These are phyloP conservation scores for Agrocybe pediades DNA, from an alignment of 768 basidiomycete genomes.

Conservation along the genomic window DNA sequence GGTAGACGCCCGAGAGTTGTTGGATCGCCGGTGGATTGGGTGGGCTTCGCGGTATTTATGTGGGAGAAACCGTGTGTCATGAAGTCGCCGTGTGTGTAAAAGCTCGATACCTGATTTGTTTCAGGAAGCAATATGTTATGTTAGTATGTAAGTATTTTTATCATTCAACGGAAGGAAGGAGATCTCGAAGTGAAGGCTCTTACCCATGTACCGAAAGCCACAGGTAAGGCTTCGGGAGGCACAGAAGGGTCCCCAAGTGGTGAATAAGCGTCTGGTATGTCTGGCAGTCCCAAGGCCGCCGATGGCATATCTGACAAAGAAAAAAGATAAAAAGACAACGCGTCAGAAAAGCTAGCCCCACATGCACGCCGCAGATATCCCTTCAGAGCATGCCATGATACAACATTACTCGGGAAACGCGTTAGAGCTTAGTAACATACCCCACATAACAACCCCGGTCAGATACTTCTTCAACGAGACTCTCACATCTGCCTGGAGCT, in stretches of 20 bases:
- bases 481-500: slow-evolving; percentile 18
- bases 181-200: too few species aligned
- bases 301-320: slow-evolving; percentile 25
- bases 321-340: background rate
- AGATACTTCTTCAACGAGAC: slow-evolving; percentile 20
- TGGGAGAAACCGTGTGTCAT: background rate
- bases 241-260: slow-evolving; percentile 17
- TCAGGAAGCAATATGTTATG: background rate
- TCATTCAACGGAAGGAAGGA: too few species aligned
- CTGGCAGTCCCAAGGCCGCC: slow-evolving; percentile 24
- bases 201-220: slow-evolving; percentile 22
- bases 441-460: slow-evolving; percentile 15
- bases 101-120: slow-evolving; percentile 14
- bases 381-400: too few species aligned
- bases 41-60: slow-evolving; percentile 16
- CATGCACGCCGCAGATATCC: too few species aligned
- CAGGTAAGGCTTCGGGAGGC: slow-evolving; percentile 15
- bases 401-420: too few species aligned
- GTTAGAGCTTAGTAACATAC: background rate
- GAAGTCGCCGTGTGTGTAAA: slow-evolving; percentile 33
- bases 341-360: too few species aligned
- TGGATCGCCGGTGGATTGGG: too few species aligned
- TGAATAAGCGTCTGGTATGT: slow-evolving; percentile 8
- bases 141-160: too few species aligned
- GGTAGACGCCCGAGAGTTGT: slow-evolving; percentile 15